These are phyloP conservation scores for Breviolum minutum DNA, from an alignment of 73 alveolate species.

Conservation along the genomic window DNA sequence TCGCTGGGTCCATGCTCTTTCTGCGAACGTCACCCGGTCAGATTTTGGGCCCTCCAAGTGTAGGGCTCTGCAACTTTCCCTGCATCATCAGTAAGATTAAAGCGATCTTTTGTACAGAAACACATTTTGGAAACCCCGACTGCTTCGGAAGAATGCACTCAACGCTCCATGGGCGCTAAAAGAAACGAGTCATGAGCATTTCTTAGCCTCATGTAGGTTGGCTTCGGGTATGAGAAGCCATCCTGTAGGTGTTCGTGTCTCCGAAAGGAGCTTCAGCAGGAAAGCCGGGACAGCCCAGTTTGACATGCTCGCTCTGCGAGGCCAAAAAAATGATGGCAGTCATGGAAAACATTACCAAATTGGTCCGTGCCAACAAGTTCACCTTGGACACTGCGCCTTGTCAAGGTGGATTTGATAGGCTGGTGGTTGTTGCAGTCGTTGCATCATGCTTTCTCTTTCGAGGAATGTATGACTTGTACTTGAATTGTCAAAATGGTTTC, in stretches of 20 bases:
- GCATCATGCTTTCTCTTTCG: too few relatives aligned
- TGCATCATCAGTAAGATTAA: background rate
- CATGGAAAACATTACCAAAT: slow-evolving; percentile 84
- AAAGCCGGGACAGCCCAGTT: too few relatives aligned
- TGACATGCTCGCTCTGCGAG: background rate
- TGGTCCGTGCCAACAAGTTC: slow-evolving; percentile 90
- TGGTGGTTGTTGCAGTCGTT: background rate
- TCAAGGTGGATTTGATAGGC: background rate
- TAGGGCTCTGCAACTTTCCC: background rate
- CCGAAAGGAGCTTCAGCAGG: too few relatives aligned
- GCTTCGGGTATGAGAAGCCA: too few relatives aligned
- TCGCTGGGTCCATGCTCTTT: slow-evolving; percentile 89
- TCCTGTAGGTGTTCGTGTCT: too few relatives aligned
- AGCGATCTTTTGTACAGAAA: background rate
- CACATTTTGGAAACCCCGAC: background rate
- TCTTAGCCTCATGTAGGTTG: too few relatives aligned
- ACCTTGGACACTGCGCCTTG: slow-evolving; percentile 66
- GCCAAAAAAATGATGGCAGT: slow-evolving; percentile 92
- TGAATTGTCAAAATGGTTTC: too few relatives aligned
- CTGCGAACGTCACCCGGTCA: slow-evolving; percentile 40
- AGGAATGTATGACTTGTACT: too few relatives aligned
- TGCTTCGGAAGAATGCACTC: background rate
- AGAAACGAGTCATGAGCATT: too few relatives aligned
- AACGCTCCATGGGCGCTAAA: too few relatives aligned
- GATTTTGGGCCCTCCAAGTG: background rate